phyloP scores from a whole-genome alignment of 2,329 filamentous ascomycete genomes.

The Bipolaris cookei region DNA sequence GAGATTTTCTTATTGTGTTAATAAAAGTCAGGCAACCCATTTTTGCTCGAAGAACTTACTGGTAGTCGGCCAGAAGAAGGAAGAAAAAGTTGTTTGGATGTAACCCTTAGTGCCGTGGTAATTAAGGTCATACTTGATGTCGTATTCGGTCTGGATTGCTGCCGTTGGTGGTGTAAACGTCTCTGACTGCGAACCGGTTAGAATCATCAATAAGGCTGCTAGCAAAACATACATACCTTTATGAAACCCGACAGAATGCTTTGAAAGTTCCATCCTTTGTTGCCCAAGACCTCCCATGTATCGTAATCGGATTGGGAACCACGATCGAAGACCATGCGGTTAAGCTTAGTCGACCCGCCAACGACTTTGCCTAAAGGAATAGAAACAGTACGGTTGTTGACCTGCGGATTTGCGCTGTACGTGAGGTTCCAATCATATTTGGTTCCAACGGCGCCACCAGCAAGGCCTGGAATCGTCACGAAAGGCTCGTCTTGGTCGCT shows the following conservation, averaged over 20 bases:
- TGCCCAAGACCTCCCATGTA: conserved; percentile 36
- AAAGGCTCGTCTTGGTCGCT: conserved; percentile 33
- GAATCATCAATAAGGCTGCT: neutral
- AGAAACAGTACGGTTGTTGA: conserved; percentile 20
- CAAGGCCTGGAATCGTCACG: conserved; percentile 32
- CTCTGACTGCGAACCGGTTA: conserved; percentile 26
- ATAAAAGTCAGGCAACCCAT: neutral
- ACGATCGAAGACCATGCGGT: conserved; percentile 47
- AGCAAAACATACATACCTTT: conserved; percentile 18
- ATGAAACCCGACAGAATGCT: conserved; percentile 36
- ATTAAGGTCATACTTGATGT: conserved; percentile 22
- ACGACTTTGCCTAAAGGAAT: conserved; percentile 30
- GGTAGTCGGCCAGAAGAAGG: conserved; percentile 31
- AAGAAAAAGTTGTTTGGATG: conserved; percentile 28
- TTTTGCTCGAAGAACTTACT: conserved; percentile 16
- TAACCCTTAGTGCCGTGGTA: conserved; percentile 26
- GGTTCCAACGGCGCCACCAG: conserved; percentile 32
- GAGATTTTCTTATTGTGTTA: conserved; percentile 21
- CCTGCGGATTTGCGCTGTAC: conserved; percentile 19
- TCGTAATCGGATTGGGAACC: conserved; percentile 40
- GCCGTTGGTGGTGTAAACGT: conserved; percentile 26
- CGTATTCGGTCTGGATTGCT: conserved; percentile 28
- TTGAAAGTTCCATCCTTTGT: conserved; percentile 37
- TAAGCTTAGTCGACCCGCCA: conserved; percentile 46
- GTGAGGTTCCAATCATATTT: conserved; percentile 37